Evolutionary conservation across 2,329 filamentous ascomycete species (phyloP), one percentile per base, ranked within the genome.

Genomic region (Tricladium varicosporioides): DNA sequence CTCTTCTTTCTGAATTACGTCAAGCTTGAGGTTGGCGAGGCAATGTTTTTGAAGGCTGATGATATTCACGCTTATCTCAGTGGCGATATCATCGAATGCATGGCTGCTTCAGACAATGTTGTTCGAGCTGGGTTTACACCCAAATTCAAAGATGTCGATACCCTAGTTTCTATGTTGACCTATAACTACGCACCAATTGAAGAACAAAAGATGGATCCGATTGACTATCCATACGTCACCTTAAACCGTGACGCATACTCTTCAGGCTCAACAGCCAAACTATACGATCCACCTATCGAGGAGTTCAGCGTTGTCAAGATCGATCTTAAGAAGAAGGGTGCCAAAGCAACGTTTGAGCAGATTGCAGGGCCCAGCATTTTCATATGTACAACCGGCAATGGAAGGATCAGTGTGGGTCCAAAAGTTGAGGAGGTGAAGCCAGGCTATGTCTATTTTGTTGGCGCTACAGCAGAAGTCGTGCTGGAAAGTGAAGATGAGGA

Each of bases 61-160:
- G 94, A 97, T 69, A 97, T 97, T 67, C 94, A 99, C 72, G 94
- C 94, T 49, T 99, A 99, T 73, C 76, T 95, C 45, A 91, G 87
- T 2, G 91, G 91, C 58, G 93, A 99, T 70, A 96, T 99, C 65
- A 92, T 99, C 71, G 94, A 99, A 75, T 99, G 94, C 79, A 99
- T 99, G 94, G 94, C 94, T 0, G 88, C 91, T 8, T 96, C 91
- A n/a, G 94, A 99, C 80, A 99, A 99, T 65, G 94, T 99, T 36
- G 92, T 99, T 51, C 91, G 94, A 55, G 94, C 94, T 0, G 94
- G 94, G 45, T 94, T 99, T 74, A 99, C 94, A 0, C 94, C 94
- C 55, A 99, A 99, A 73, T 99, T 96, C 82, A 97, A 97, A 77
- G 94, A 99, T 66, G 91, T 97, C 18, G 76, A 86, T 53, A 97